Conservation (phyloP, 1,284 basidiomycete genomes). For the Kalmanozyma brasiliensis region DNA sequence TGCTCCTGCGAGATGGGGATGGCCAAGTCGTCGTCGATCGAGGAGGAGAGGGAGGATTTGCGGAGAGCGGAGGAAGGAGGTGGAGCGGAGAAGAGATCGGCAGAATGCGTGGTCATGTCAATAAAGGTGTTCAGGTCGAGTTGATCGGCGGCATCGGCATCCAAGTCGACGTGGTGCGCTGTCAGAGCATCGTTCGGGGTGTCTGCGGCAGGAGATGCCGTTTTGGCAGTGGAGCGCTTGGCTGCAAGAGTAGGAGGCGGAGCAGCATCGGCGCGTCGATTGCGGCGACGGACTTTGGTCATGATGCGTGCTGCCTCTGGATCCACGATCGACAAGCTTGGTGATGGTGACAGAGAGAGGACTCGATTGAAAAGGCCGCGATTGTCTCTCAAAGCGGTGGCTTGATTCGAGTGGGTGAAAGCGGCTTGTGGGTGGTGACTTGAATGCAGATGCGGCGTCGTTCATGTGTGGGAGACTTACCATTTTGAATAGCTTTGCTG, state of each 20-base stretch:
- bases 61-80: slow-evolving; percentile 1
- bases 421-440: neutral
- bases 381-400: neutral
- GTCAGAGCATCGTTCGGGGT: too few relatives aligned
- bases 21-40: neutral
- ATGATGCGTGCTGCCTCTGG: slow-evolving; percentile 2
- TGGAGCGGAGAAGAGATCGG: slow-evolving; percentile 13
- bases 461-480: slow-evolving; percentile 7
- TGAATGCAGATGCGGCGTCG: slow-evolving; percentile 7
- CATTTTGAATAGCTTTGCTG: slow-evolving; percentile 12
- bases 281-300: slow-evolving; percentile 37
- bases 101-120: slow-evolving; percentile 31
- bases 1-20: slow-evolving; percentile 50
- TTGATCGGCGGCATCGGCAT: slow-evolving; percentile 8
- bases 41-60: slow-evolving; percentile 66
- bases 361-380: too few relatives aligned
- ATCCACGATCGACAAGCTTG: slow-evolving; percentile 2
- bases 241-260: slow-evolving; percentile 1
- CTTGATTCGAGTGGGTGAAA: slow-evolving; percentile 7
- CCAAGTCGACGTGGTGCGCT: neutral
- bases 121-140: slow-evolving; percentile 29
- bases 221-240: slow-evolving; percentile 2
- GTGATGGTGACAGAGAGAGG: neutral
- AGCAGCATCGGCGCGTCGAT: slow-evolving; percentile 19
- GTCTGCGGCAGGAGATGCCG: too few relatives aligned